phyloP scores from a whole-genome alignment of 2,329 filamentous ascomycete genomes.

The Fusarium lyarnte region DNA sequence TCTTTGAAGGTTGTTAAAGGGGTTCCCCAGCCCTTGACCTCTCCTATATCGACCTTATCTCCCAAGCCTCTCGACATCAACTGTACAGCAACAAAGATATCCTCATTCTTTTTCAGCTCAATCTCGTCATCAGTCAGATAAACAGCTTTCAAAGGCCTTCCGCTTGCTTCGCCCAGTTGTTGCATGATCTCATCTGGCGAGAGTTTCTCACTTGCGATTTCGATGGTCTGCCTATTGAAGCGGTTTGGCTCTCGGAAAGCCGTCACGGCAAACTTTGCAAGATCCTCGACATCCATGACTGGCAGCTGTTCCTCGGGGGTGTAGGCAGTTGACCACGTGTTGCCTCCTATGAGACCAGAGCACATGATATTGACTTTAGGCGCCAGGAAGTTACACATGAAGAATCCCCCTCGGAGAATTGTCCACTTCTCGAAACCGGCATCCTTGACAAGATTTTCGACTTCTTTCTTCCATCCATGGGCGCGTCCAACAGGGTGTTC shows the following conservation, averaged over 20 bases:
- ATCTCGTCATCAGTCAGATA: not conserved
- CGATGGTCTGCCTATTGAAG: not conserved
- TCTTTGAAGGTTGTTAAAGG: not conserved
- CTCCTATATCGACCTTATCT: not conserved
- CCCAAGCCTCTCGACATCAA: not conserved
- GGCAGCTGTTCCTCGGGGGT: not conserved
- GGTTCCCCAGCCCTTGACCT: not conserved
- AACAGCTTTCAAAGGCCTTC: not conserved
- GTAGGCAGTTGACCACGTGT: not conserved
- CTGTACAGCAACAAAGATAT: not conserved
- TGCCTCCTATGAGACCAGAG: not conserved
- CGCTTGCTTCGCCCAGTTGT: not conserved
- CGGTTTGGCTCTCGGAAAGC: not conserved
- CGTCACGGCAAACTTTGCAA: constrained; percentile 2
- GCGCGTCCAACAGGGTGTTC: not conserved
- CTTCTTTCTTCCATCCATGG: not conserved
- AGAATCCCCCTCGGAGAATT: constrained; percentile 4
- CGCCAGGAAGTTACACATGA: constrained; percentile 11
- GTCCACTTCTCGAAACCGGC: constrained; percentile 1
- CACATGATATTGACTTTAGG: constrained; percentile 9
- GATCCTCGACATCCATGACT: constrained; percentile 2
- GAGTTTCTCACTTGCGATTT: constrained; percentile 1
- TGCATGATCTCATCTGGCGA: not conserved
- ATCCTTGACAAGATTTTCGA: not conserved
- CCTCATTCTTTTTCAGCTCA: not conserved